Evolutionary conservation across 805 yeast genomes (phyloP).

Genomic region (Schwanniomyces sp.): DNA sequence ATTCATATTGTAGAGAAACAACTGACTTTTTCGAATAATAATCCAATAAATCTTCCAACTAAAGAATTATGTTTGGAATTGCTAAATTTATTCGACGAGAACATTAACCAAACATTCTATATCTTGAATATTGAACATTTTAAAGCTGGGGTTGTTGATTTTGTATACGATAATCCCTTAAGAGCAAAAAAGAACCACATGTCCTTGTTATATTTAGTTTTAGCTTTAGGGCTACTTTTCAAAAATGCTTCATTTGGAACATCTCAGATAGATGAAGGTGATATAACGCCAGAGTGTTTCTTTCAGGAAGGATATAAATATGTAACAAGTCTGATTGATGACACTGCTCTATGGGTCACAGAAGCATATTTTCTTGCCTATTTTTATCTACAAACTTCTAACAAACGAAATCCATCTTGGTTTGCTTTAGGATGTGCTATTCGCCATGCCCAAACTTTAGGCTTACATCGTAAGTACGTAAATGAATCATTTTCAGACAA

Average conservation of each 20-base stretch:
- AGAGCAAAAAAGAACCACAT: constrained; percentile 21
- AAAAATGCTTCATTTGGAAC: constrained; percentile 25
- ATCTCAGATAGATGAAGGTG: constrained; percentile 15
- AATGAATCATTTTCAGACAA: constrained; percentile 35
- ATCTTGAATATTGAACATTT: constrained; percentile 36
- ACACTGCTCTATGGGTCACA: constrained; percentile 41
- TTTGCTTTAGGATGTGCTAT: constrained; percentile 42
- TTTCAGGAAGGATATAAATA: constrained; percentile 35
- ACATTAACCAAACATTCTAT: constrained; percentile 40
- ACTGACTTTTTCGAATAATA: constrained; percentile 3
- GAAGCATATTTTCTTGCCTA: constrained; percentile 39
- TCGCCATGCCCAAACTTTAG: constrained; percentile 41
- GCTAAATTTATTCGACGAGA: constrained; percentile 29
- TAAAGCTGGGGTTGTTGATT: constrained; percentile 21
- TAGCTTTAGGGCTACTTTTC: constrained; percentile 43
- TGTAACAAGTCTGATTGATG: constrained; percentile 30
- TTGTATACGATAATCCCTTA: constrained; percentile 30
- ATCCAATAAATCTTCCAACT: constrained; percentile 7
- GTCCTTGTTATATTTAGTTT: constrained; percentile 36
- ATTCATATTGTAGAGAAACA: constrained; percentile 40
- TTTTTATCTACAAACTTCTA: constrained; percentile 40
- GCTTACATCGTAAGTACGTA: constrained; percentile 37
- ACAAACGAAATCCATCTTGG: constrained; percentile 45
- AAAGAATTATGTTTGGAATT: background rate
- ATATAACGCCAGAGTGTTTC: constrained; percentile 28